Base-by-base conservation (phyloP, 2,329 filamentous ascomycete genomes). In the Phyllachora maydis region DNA sequence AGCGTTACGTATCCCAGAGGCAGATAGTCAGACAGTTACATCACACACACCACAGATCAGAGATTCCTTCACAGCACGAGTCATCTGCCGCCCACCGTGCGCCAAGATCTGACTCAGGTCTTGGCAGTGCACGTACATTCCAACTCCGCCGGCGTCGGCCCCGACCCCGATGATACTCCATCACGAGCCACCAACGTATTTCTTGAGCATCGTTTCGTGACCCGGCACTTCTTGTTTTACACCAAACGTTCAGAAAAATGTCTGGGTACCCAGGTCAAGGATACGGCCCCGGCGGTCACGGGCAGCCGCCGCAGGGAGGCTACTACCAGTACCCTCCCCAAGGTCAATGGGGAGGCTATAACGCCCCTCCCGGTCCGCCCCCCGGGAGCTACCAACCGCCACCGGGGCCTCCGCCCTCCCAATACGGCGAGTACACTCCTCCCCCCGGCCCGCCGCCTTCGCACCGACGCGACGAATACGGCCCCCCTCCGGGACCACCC, bases 181-280 rank as follows among this genome's bases (percentile, higher is more conserved):
- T 7, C n/a, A 18, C 7, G 16, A 18, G n/a, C 16, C 14, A n/a
- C n/a, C 8, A 3, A 18, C 23, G 11, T 23, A n/a, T n/a, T n/a
- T n/a, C n/a, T n/a, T n/a, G n/a, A n/a, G n/a, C n/a, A n/a, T n/a
- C n/a, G n/a, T n/a, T n/a, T n/a, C n/a, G n/a, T n/a, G n/a, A n/a
- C n/a, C n/a, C n/a, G n/a, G n/a, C n/a, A n/a, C n/a, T n/a, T n/a
- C n/a, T n/a, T n/a, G n/a, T n/a, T n/a, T n/a, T n/a, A n/a, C n/a
- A n/a, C n/a, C n/a, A n/a, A n/a, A n/a, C n/a, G n/a, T n/a, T n/a
- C n/a, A n/a, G n/a, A n/a, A n/a, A n/a, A n/a, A n/a, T 22, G 12
- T 27, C 23, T 21, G 32, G 32, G 11, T 39, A 29, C 16, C 36
- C 36, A 18, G 37, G 37, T 21, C 35, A 35, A 27, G 33, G 33